Base-by-base conservation (phyloP, 352 stramenopile genomes). In the Phytopythium boreale region DNA sequence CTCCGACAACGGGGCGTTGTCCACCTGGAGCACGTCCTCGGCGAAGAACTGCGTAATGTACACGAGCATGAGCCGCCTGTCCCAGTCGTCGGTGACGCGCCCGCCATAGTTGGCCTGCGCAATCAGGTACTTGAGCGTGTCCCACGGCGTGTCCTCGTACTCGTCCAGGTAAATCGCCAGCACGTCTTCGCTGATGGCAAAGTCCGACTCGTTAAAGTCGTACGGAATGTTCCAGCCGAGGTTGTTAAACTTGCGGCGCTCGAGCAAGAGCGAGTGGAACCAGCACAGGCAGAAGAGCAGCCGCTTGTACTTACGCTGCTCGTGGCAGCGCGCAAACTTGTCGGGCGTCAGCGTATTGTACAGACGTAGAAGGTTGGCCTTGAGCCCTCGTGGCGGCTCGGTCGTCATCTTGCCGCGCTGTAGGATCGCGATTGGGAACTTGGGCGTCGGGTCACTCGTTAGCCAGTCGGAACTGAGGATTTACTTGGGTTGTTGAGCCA, bases 161-260 rank as follows among this genome's bases (percentile, higher is more conserved):
- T 95, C 83, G 59, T 96, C 85, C 22, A 99, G 74, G 70, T 98
- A 99, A 43, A 98, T 97, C 14, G 93, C 92, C 34, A 99, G 72
- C 29, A 98, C 89, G 64, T 98, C 94, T 59, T 98, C 92, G 61
- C 91, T 98, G 67, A 99, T 98, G 19, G 88, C 82, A 77, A 98
- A 99, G 76, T 99, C 96, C 6, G 89, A 95, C 65, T 99, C 95
- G 69, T 99, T 99, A 60, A 99, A 99, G 58, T 98, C 96, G 78
- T 99, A 99, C 24, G 95, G 96, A 26, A 98, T 98, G 71, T 99
- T 99, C 92, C 96, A 99, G 10, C 96, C 96, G 1, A 99, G 78
- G 34, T 96, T 95, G 68, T 98, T 98, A 65, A 99, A 99, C 65
- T 99, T 98, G 58, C 96, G 85, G 4, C 96, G 84, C 72, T 99